Base-by-base conservation (phyloP, 208 protist genomes). In the Leishmania martiniquensis region DNA sequence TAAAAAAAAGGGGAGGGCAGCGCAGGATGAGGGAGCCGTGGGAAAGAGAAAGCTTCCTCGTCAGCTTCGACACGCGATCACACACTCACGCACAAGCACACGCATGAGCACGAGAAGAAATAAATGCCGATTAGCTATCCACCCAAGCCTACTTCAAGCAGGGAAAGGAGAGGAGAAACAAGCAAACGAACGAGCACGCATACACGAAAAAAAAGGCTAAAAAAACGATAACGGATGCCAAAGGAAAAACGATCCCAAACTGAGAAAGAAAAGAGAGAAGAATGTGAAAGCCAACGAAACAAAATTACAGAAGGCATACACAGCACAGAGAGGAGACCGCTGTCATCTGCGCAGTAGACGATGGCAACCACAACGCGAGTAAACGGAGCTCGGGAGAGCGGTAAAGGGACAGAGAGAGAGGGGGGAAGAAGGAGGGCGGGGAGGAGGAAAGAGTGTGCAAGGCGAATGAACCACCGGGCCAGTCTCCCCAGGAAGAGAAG, bases 71-170 rank as follows among this genome's bases (percentile, higher is more conserved):
- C 9, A 62, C n/a, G n/a, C 12, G 25, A 63, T 51, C 63, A 63
- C 51, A 60, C 17, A 72, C 51, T 45, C 66, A 49, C 9, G 63
- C 29, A 37, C 51, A 75, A 20, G 70, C 49, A 29, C 44, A 75
- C 32, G 49, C 3, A 59, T 32, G 45, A 4, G 55, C 37, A 72
- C 29, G 37, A 47, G 65, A 12, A 60, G 1, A 78, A 20, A 66
- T 15, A 72, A 6, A 55, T 10, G 52, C 3, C 52, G 52, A 57
- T 57, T 25, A 0, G 52, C 0, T 2, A 57, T 29, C 22, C 22
- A 25, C 10, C 9, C 13, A 57, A 57, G 6, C 22, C 52, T 5
- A 15, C 22, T 57, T 29, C n/a, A n/a, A n/a, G n/a, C n/a, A n/a
- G n/a, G n/a, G n/a, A n/a, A n/a, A n/a, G n/a, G n/a, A 29, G 22